These are phyloP conservation scores for Paecilomyces formosus DNA, from an alignment of 2,329 filamentous ascomycete genomes.

Conservation along the genomic window DNA sequence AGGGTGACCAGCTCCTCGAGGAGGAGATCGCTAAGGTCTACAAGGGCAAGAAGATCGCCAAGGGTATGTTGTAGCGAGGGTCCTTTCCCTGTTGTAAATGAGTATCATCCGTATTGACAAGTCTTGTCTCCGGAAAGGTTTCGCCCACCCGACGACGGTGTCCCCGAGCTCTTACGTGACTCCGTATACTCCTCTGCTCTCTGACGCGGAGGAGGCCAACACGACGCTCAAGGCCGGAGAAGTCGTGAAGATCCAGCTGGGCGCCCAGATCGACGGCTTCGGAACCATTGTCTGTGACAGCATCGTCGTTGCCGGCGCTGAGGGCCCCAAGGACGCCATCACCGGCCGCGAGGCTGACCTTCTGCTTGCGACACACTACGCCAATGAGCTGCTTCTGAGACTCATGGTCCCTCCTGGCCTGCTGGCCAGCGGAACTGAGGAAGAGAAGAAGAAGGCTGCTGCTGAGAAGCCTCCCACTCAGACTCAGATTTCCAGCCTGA, in stretches of 20 bases:
- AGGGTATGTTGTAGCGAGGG: slow-evolving; percentile 53
- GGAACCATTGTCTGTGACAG: slow-evolving; percentile 95
- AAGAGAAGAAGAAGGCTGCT: slow-evolving; percentile 90
- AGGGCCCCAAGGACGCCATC: slow-evolving; percentile 56
- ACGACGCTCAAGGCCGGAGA: slow-evolving; percentile 76
- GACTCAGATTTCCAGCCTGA: slow-evolving; percentile 72
- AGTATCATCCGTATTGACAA: slow-evolving; percentile 13
- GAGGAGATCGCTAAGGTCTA: slow-evolving; percentile 94
- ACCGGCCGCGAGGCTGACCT: slow-evolving; percentile 78
- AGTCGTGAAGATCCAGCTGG: slow-evolving; percentile 95
- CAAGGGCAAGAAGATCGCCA: slow-evolving; percentile 93
- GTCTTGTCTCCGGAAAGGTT: slow-evolving; percentile 48
- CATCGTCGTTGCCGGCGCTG: slow-evolving; percentile 61
- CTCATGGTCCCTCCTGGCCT: slow-evolving; percentile 88
- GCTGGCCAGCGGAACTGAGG: slow-evolving; percentile 72
- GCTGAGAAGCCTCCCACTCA: slow-evolving; percentile 77
- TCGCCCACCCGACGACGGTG: slow-evolving; percentile 89
- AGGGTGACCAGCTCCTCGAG: slow-evolving; percentile 89
- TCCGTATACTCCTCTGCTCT: slow-evolving; percentile 85
- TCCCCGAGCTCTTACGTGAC: slow-evolving; percentile 92
- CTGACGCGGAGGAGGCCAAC: slow-evolving; percentile 78
- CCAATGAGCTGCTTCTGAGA: slow-evolving; percentile 88
- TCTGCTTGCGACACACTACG: slow-evolving; percentile 83
- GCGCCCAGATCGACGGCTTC: slow-evolving; percentile 96
- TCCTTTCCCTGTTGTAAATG: slow-evolving; percentile 1